Percentiles rank a stretch among this genome's conserved stretches.
Evolutionary conservation across 2,329 filamentous ascomycete genomes (phyloP).

Genomic region (Nemania diffusa): DNA sequence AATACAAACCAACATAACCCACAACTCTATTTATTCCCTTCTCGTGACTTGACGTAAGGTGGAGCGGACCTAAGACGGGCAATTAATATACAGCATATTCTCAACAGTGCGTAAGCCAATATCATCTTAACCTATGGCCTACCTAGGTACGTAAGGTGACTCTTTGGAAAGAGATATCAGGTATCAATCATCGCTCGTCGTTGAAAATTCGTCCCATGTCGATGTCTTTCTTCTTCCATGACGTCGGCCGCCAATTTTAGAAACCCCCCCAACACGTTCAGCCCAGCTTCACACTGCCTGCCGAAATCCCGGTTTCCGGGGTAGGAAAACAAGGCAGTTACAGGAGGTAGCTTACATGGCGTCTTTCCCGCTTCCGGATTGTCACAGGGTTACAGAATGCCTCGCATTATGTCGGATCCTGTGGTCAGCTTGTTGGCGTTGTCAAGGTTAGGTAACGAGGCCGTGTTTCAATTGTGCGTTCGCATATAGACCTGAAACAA

Average conservation of each 20-base stretch:
- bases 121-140: not conserved
- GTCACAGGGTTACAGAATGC: constrained; percentile 19
- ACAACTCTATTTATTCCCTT: not conserved
- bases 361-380: constrained; percentile 18
- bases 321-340: constrained; percentile 8
- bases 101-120: not conserved
- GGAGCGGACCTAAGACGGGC: not conserved
- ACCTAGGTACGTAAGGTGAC: not conserved
- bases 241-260: constrained; percentile 18
- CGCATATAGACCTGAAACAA: constrained; percentile 26
- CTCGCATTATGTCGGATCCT: constrained; percentile 16
- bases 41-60: not conserved
- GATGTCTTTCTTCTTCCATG: not conserved
- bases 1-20: constrained; percentile 12
- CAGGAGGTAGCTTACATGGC: constrained; percentile 1
- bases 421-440: constrained; percentile 1
- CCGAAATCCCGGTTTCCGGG: constrained; percentile 14
- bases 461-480: constrained; percentile 27
- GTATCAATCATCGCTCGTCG: too few relatives aligned
- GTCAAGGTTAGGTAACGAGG: constrained; percentile 6
- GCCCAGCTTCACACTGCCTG: constrained; percentile 24
- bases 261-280: constrained; percentile 7
- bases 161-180: not conserved
- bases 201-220: not conserved
- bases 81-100: constrained; percentile 1